These are phyloP conservation scores for Stromatinia cepivora DNA, from an alignment of 2,329 filamentous ascomycete species.

Conservation along the genomic window DNA sequence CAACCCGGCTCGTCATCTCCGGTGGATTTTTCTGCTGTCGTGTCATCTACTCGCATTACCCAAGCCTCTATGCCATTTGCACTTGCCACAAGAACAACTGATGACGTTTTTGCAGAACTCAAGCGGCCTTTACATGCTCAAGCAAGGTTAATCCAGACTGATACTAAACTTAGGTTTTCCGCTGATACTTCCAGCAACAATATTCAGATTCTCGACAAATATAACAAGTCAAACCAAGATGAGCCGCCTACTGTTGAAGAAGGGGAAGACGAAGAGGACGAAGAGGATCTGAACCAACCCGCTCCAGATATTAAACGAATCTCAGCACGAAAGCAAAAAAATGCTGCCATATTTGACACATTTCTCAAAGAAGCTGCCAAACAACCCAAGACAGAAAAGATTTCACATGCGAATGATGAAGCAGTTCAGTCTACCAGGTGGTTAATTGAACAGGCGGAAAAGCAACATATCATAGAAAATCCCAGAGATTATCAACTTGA, in stretches of 20 bases:
- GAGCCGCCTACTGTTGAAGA: slow-evolving; percentile 11
- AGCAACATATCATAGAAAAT: slow-evolving; percentile 64
- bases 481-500: slow-evolving; percentile 91
- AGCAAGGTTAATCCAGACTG: background rate
- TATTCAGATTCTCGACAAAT: background rate
- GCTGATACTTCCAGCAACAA: background rate
- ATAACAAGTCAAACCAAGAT: slow-evolving; percentile 8
- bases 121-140: slow-evolving; percentile 14
- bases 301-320: slow-evolving; percentile 43
- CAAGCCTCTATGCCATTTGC: slow-evolving; percentile 23
- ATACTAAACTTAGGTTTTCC: background rate
- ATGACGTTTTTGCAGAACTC: slow-evolving; percentile 39
- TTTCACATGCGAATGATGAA: slow-evolving; percentile 30
- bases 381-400: slow-evolving; percentile 5
- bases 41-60: background rate
- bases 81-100: slow-evolving; percentile 34
- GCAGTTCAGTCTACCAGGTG: slow-evolving; percentile 37
- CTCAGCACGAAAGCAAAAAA: slow-evolving; percentile 51
- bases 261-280: slow-evolving; percentile 29
- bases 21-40: slow-evolving; percentile 28
- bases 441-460: slow-evolving; percentile 40
- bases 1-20: slow-evolving; percentile 22
- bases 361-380: slow-evolving; percentile 14
- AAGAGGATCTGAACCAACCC: slow-evolving; percentile 34
- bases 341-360: slow-evolving; percentile 52